Evolutionary conservation across 2,329 filamentous ascomycete species (phyloP), one percentile per base, ranked within the genome.

Genomic region (Fusarium buxicola): DNA sequence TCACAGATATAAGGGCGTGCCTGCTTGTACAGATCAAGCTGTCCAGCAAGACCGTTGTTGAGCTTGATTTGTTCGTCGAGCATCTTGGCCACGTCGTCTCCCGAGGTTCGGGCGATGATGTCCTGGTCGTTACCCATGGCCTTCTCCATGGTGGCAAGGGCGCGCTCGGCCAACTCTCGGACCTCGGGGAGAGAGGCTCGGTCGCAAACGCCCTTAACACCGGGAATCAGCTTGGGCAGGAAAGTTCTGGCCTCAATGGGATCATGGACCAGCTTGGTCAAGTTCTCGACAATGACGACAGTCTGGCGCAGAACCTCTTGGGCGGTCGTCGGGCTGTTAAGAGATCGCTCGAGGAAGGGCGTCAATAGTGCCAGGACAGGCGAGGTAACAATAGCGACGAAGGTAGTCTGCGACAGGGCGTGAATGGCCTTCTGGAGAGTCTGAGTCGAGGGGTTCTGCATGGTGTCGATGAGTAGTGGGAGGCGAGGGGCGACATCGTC

Each of bases 241-340:
- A 99, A 99, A 53, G 92, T 92, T 66, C 95, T 87, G 30, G 95
- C 95, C 81, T 99, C 95, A 58, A 97, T 88, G 12, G 95, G 95
- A 75, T 89, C 94, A 77, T 99, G 95, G 25, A 99, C 95, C 28
- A 99, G 88, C 82, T 97, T 98, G 60, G 95, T 99, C 81, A 99
- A 82, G 80, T 99, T 99, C 81, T 99, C 95, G 16, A 95, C 91
- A 47, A 99, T 96, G 51, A 99, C 93, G 27, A 96, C 93, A 3
- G 95, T 97, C 80, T 97, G 94, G 60, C 95, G 90, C 53, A 97
- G 84, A 18, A 98, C 94, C 80, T 99, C 95, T 76, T 99, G 95
- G 4, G 92, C 85, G 5, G 95, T 99, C 13, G 87, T 87, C 8
- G 94, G 95, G 60, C 89, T 94, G 82, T 97, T 97, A 60, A 99